phyloP scores from a whole-genome alignment of 2,329 filamentous ascomycete species.

The Gnomoniopsis smithogilvyi region DNA sequence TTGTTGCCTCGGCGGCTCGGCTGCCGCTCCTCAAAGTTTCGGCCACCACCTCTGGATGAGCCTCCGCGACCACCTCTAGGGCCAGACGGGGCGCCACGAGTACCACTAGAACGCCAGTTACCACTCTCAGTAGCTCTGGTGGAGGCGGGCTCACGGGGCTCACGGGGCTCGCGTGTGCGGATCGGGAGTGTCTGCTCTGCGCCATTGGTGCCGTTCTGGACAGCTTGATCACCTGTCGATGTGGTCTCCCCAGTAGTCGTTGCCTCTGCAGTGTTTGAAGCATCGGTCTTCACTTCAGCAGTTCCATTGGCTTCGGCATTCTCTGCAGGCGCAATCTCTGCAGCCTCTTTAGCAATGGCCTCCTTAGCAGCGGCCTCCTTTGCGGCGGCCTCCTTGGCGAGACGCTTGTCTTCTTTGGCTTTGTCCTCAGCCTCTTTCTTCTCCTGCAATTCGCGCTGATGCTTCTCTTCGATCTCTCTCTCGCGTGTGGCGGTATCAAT shows the following conservation, averaged over 20 bases:
- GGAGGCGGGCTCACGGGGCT: conserved; percentile 42
- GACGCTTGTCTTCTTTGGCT: conserved; percentile 69
- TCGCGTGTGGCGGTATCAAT: conserved; percentile 92
- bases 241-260: conserved; percentile 24
- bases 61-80: conserved; percentile 38
- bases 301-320: conserved; percentile 24
- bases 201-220: conserved; percentile 30
- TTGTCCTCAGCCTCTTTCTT: conserved; percentile 88
- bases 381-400: conserved; percentile 63
- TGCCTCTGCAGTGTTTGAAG: conserved; percentile 22
- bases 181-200: conserved; percentile 47
- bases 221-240: conserved; percentile 17
- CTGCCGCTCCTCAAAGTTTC: conserved; percentile 42
- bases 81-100: conserved; percentile 42
- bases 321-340: conserved; percentile 33
- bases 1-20: conserved; percentile 21
- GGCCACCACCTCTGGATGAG: conserved; percentile 38
- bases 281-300: conserved; percentile 26
- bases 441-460: conserved; percentile 67
- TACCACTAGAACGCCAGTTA: conserved; percentile 55
- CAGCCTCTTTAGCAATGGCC: conserved; percentile 29
- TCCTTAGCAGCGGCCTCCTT: conserved; percentile 54
- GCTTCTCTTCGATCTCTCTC: conserved; percentile 86
- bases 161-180: conserved; percentile 27
- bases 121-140: conserved; percentile 55